Conservation (phyloP, 2,329 filamentous ascomycete genomes). For the Annulohypoxylon truncatum region DNA sequence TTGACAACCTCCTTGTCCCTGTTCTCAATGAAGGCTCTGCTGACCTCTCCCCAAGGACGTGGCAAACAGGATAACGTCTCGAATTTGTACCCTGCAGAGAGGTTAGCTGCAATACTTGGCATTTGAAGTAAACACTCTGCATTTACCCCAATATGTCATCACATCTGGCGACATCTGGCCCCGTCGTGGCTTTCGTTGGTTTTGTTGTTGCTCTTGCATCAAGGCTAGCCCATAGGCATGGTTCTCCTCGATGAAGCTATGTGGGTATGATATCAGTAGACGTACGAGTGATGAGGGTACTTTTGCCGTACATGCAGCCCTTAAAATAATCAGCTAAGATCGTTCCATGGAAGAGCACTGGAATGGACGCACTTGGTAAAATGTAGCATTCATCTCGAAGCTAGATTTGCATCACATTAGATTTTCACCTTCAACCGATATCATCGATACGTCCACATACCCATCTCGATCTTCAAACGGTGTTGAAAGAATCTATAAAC, state of each 20-base stretch:
- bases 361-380: slow-evolving; percentile 78
- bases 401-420: slow-evolving; percentile 57
- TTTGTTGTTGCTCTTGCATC: slow-evolving; percentile 67
- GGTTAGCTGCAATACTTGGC: slow-evolving; percentile 4
- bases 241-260: slow-evolving; percentile 92
- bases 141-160: slow-evolving; percentile 91
- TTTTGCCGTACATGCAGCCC: slow-evolving; percentile 64
- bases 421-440: slow-evolving; percentile 9
- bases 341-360: slow-evolving; percentile 7
- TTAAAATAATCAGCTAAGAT: slow-evolving; percentile 47
- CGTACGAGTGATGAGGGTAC: background rate
- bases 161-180: slow-evolving; percentile 73
- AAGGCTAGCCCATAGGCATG: slow-evolving; percentile 76
- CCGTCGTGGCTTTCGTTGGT: slow-evolving; percentile 59
- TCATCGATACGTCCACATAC: slow-evolving; percentile 56
- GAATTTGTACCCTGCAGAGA: slow-evolving; percentile 88
- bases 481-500: slow-evolving; percentile 79
- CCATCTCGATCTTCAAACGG: slow-evolving; percentile 86
- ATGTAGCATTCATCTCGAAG: slow-evolving; percentile 96
- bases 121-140: background rate
- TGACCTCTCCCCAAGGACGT: slow-evolving; percentile 76
- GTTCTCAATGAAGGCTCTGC: slow-evolving; percentile 81
- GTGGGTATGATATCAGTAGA: slow-evolving; percentile 18
- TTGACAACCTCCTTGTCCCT: slow-evolving; percentile 79
- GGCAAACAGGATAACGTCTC: slow-evolving; percentile 86